Evolutionary conservation across 345 rosid species (phyloP).

Genomic region (Rhizophora mangle): DNA sequence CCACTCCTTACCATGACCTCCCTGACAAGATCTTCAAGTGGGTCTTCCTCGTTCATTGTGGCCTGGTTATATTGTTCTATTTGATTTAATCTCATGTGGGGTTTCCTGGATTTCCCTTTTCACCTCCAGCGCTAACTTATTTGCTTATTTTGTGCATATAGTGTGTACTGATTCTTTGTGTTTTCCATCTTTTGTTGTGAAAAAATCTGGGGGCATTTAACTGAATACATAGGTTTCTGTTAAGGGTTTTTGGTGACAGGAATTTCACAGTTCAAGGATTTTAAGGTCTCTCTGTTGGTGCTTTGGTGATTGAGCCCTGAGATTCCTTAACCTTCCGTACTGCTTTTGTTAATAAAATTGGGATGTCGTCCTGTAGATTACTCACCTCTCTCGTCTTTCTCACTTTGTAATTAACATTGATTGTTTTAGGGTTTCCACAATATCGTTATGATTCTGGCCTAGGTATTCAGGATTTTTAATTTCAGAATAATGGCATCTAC

Average conservation of each 20-base stretch:
- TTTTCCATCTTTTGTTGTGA: background rate
- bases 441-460: background rate
- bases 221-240: constrained; percentile 6
- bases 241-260: constrained; percentile 24
- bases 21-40: too few relatives aligned
- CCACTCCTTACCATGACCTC: too few relatives aligned
- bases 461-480: background rate
- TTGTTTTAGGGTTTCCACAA: constrained; percentile 15
- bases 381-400: background rate
- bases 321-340: constrained; percentile 14
- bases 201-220: constrained; percentile 5
- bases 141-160: constrained; percentile 1
- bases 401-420: background rate
- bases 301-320: constrained; percentile 38
- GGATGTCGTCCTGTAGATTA: constrained; percentile 5
- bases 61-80: constrained; percentile 8
- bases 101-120: constrained; percentile 7
- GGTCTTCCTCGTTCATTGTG: constrained; percentile 9
- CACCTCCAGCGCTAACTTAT: background rate
- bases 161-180: constrained; percentile 9
- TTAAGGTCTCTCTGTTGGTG: constrained; percentile 27
- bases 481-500: background rate
- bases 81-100: constrained; percentile 18
- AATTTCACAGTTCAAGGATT: constrained; percentile 36
- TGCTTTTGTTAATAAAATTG: constrained; percentile 14